A percentile compares a stretch with the other conserved stretches of the same genome.
Conservation (phyloP, 2,329 filamentous ascomycete genomes). For the Trichoderma sp. region DNA sequence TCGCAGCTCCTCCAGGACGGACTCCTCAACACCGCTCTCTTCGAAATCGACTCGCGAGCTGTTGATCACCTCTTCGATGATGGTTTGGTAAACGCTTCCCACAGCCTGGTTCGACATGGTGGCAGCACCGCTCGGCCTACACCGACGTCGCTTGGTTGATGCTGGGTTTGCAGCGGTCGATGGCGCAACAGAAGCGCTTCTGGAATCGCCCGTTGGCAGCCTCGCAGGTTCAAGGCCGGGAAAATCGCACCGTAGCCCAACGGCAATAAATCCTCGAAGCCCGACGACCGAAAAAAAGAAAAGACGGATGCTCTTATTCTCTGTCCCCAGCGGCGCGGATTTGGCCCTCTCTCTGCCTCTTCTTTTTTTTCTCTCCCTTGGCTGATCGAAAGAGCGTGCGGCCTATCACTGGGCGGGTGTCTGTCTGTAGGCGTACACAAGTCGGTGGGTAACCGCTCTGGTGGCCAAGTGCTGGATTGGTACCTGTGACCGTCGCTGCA, state of each 20-base stretch:
- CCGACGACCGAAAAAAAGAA: not conserved
- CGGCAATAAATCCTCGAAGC: not conserved
- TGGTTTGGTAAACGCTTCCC: constrained; percentile 76
- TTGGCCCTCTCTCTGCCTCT: not conserved
- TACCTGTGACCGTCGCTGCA: constrained; percentile 3
- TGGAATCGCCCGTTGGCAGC: not conserved
- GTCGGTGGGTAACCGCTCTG: constrained; percentile 18
- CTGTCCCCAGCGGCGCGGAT: not conserved
- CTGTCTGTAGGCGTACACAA: constrained; percentile 16
- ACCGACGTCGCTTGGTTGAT: constrained; percentile 13
- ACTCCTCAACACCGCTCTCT: constrained; percentile 87
- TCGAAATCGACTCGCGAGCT: constrained; percentile 94
- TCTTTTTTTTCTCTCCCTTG: not conserved
- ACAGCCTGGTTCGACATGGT: constrained; percentile 58
- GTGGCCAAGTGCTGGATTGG: constrained; percentile 1
- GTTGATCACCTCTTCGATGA: constrained; percentile 83
- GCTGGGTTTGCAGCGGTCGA: constrained; percentile 6
- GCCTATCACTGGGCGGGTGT: constrained; percentile 5
- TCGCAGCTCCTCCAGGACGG: constrained; percentile 81
- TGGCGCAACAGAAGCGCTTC: not conserved
- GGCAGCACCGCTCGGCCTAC: constrained; percentile 21
- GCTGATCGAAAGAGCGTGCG: not conserved
- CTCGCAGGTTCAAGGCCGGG: not conserved
- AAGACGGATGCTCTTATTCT: not conserved
- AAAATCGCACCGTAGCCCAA: not conserved